Evolutionary conservation across 2,329 filamentous ascomycete genomes (phyloP), one percentile per base, ranked within the genome.

Genomic region (Hirsutella minnesotensis): DNA sequence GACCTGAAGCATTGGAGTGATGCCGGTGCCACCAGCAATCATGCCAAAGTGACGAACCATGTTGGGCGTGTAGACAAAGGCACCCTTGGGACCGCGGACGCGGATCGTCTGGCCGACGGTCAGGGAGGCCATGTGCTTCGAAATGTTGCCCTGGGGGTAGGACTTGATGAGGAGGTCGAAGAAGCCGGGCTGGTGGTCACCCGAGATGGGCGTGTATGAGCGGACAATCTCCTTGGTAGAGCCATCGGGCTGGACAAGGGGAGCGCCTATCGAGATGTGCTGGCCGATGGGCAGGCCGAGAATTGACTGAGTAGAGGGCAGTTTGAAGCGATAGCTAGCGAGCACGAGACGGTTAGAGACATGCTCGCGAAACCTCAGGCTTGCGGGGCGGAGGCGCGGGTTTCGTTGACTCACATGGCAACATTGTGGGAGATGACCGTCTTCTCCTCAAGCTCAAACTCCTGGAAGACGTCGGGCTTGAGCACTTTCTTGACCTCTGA

Each of bases 131-230:
- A 98, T 81, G 67, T 94, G 75, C 69, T 87, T 89, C 63, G 86
- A 94, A 73, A 98, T 96, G 72, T 96, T 96, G 56, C 92, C 92
- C 53, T 87, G 89, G 3, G 89, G 87, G 69, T 98, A 98, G 21
- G 88, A 88, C 75, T 98, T 98, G 74, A 98, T 89, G 55, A 98
- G 78, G 47, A 98, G 82, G 66, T 96, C 92, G 65, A 98, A 88
- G 74, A 86, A 83, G 62, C 92, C 92, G 43, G 83, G 80, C 61
- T 89, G 81, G 63, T 90, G 80, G 68, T 94, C 88, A 53, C 85
- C 87, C 37, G 85, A 89, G 63, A 94, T 87, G 46, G 88, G 88
- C 10, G 88, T 95, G 72, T 95, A 95, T 19, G 86, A 94, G 57
- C 88, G 85, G 43, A 94, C 81, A 51, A 94, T 82, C 59, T 94